A percentile compares a stretch with the other conserved stretches of the same genome.
Evolutionary conservation across 208 protist genomes (phyloP).

Genomic region (Acanthamoeba healyi): DNA sequence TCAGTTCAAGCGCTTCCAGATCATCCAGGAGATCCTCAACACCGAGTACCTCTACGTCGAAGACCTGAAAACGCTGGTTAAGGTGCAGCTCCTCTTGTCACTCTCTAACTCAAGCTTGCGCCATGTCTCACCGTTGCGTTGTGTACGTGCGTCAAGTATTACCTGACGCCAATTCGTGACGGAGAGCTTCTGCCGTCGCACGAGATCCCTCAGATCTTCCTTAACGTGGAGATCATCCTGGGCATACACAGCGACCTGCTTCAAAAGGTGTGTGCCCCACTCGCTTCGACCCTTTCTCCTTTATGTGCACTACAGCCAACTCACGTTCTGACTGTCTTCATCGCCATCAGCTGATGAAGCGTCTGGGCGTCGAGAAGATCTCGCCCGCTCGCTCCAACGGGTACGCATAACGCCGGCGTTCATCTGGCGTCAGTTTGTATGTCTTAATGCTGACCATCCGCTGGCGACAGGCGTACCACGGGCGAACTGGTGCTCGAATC

Average conservation of each 20-base stretch:
- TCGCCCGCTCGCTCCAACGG: slow-evolving; percentile 13
- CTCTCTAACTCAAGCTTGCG: not conserved
- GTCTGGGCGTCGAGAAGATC: slow-evolving; percentile 51
- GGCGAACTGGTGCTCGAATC: slow-evolving; percentile 34
- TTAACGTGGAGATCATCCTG: slow-evolving; percentile 56
- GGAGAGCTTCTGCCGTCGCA: slow-evolving; percentile 49
- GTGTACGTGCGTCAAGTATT: not conserved
- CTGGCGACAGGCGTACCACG: not conserved
- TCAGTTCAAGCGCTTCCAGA: slow-evolving; percentile 60
- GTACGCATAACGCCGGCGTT: not conserved
- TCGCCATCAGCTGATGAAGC: slow-evolving; percentile 31
- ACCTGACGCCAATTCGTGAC: slow-evolving; percentile 38
- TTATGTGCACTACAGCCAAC: not conserved
- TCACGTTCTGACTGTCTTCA: not conserved
- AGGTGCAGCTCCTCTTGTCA: not conserved
- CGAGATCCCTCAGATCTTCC: slow-evolving; percentile 50
- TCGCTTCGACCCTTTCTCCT: not conserved
- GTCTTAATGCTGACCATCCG: no score
- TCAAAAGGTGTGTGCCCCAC: not conserved
- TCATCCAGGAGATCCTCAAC: slow-evolving; percentile 56
- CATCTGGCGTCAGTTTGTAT: not conserved
- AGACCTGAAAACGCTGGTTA: slow-evolving; percentile 32
- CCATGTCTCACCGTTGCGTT: not conserved
- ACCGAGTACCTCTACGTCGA: slow-evolving; percentile 62
- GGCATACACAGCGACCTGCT: slow-evolving; percentile 32